Evolutionary conservation across 164 flowering plant species (phyloP), one percentile per base, ranked within the genome.

Genomic region (Aristolochia californica): DNA sequence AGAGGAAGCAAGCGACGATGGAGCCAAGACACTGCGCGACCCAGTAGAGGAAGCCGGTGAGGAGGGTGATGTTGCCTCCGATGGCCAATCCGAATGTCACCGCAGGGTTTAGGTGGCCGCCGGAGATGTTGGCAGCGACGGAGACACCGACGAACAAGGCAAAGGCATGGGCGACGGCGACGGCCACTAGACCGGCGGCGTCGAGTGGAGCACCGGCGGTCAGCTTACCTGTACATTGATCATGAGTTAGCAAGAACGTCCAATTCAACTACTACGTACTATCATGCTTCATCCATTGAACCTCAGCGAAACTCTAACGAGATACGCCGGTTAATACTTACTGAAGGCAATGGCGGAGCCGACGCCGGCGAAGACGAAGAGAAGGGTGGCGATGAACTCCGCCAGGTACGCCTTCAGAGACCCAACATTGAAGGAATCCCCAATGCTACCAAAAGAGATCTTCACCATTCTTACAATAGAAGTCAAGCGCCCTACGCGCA

Each of bases 31-130:
- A 72, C 55, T 85, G 93, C 25, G 88, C 88, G 45, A 83, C 45
- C 85, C 83, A 77, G 62, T 85, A 85, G 76, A 85, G 72, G 62
- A 85, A 11, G 66, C 87, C 87, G 45, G 84, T 78, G 10, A 83
- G 68, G 70, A 85, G 57, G 67, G 87, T 78, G 73, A 85, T 83
- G 67, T 83, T 34, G 66, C 93, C 93, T 17, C 93, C 88, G n/a
- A 85, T 38, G 13, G 85, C 82, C 75, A 81, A 67, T 65, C 88
- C 93, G 15, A 85, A 78, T 12, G 88, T 83, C 59, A 85, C 93
- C 11, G 88, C 93, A 18, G 93, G 93, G 51, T 85, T 85, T 64
- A 85, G 53, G 54, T 85, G 94, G 45, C 94, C 94, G 48, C 94
- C 94, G 0, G 94, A 85, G 62, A 81, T 76, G 74, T 85, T 85